phyloP scores from a whole-genome alignment of 2,329 filamentous ascomycete genomes.

The Trichoderma sp. region DNA sequence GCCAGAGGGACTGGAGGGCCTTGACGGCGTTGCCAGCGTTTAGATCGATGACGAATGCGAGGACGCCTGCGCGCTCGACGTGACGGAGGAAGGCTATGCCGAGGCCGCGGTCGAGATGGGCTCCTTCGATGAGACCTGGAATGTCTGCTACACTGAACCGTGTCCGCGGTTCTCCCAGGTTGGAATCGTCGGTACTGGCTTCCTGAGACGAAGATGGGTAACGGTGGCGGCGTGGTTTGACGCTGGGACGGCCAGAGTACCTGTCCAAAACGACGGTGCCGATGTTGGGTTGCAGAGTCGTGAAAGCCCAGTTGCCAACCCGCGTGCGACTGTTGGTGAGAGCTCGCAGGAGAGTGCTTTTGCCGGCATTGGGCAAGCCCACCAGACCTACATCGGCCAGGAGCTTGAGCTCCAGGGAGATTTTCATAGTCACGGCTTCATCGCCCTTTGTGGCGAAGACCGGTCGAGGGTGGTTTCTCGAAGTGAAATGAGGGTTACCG shows the following conservation, averaged over 20 bases:
- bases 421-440: slow-evolving; percentile 70
- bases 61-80: slow-evolving; percentile 87
- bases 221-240: slow-evolving; percentile 41
- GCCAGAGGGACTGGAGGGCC: slow-evolving; percentile 82
- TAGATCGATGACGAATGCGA: slow-evolving; percentile 93
- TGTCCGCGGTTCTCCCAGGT: slow-evolving; percentile 59
- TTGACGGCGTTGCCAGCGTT: slow-evolving; percentile 74
- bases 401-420: slow-evolving; percentile 91
- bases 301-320: slow-evolving; percentile 95
- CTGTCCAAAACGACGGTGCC: slow-evolving; percentile 93
- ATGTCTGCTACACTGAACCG: slow-evolving; percentile 96
- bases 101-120: slow-evolving; percentile 87
- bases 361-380: slow-evolving; percentile 92
- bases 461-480: slow-evolving; percentile 71
- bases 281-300: slow-evolving; percentile 91
- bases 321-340: slow-evolving; percentile 86
- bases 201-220: slow-evolving; percentile 40
- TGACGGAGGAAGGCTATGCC: slow-evolving; percentile 91
- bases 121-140: slow-evolving; percentile 87
- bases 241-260: slow-evolving; percentile 70
- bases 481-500: slow-evolving; percentile 91
- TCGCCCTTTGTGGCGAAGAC: slow-evolving; percentile 90
- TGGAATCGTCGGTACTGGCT: slow-evolving; percentile 41
- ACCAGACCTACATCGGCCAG: slow-evolving; percentile 94
- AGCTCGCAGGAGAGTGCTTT: slow-evolving; percentile 86